These are phyloP conservation scores for Monilinia polystroma DNA, from an alignment of 2,329 filamentous ascomycete genomes.

Conservation along the genomic window DNA sequence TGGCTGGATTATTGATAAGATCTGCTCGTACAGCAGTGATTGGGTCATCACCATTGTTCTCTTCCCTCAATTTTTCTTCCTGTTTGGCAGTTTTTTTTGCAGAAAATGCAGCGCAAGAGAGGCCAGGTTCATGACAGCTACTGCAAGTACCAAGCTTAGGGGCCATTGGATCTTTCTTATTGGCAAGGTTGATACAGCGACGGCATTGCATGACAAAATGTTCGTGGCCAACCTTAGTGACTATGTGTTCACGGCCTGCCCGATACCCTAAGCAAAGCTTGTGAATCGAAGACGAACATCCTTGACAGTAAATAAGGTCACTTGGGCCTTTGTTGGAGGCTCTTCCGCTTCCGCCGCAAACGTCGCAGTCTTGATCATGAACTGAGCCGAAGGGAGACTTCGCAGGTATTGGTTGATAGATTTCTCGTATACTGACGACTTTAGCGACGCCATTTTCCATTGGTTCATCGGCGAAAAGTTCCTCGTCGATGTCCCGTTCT, in stretches of 20 bases:
- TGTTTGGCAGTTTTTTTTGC: constrained; percentile 69
- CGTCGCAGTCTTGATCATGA: constrained; percentile 71
- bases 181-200: constrained; percentile 70
- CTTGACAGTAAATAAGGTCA: constrained; percentile 81
- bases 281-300: constrained; percentile 82
- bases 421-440: constrained; percentile 66
- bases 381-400: constrained; percentile 66
- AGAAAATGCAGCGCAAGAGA: constrained; percentile 73
- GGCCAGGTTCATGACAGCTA: constrained; percentile 63
- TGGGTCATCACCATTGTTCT: constrained; percentile 78
- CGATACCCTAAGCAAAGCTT: constrained; percentile 77
- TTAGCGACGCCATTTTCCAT: constrained; percentile 50
- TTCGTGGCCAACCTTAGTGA: constrained; percentile 76
- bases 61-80: constrained; percentile 78
- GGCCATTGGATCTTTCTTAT: constrained; percentile 65
- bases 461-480: constrained; percentile 52
- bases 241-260: constrained; percentile 75
- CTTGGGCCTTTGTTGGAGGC: constrained; percentile 56
- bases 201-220: constrained; percentile 88
- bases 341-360: constrained; percentile 60
- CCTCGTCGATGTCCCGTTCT: constrained; percentile 51
- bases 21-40: constrained; percentile 60
- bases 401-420: constrained; percentile 62
- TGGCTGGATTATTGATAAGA: constrained; percentile 71
- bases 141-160: constrained; percentile 73